Evolutionary conservation across 2,329 filamentous ascomycete genomes (phyloP), one percentile per base, ranked within the genome.

Genomic region (Immersiporthe knoxdaviesiana): DNA sequence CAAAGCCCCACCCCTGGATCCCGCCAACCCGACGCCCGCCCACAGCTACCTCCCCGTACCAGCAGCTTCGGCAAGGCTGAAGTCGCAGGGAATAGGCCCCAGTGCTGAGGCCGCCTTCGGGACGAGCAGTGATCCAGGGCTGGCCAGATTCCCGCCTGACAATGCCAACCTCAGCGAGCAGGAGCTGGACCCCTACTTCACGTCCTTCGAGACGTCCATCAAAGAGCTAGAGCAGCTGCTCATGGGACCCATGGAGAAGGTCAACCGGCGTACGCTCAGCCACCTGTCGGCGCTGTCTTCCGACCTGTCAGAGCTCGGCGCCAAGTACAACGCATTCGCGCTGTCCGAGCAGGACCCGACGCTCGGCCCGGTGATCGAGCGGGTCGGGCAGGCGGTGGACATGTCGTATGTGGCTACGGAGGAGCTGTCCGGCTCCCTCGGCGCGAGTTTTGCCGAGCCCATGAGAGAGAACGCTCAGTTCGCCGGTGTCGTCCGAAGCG

Each of bases 401-500:
- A 92, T 93, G 12, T 97, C 96, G 0, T 99, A 98, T 78, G 94
- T 99, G 73, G 94, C 93, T 12, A 98, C 95, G 0, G 93, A 97
- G 75, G 96, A 99, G 77, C 84, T 99, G 3, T 94, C 94, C 0
- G 90, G 89, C 1, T 91, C 92, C 0, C 83, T 99, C n/a, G 94
- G 94, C 27, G 94, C 95, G 44, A 96, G 90, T 73, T 99, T 99
- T 77, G 94, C 97, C 0, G 97, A 99, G 77, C 96, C 96, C 0
- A 97, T 99, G 93, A 89, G 97, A 67, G 96, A 99, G 81, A 97
- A 94, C 75, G 94, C 96, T 16, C 96, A 99, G 77, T 99, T 99
- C 78, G 96, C 96, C 0, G 93, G 96, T 14, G 93, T 99, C 0
- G 96, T 99, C 3, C 89, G 94, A 56, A 92, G 85, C 73, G 95